These are phyloP conservation scores for Rhodosporidiobolus odoratus DNA, from an alignment of 768 basidiomycete species.

Conservation along the genomic window DNA sequence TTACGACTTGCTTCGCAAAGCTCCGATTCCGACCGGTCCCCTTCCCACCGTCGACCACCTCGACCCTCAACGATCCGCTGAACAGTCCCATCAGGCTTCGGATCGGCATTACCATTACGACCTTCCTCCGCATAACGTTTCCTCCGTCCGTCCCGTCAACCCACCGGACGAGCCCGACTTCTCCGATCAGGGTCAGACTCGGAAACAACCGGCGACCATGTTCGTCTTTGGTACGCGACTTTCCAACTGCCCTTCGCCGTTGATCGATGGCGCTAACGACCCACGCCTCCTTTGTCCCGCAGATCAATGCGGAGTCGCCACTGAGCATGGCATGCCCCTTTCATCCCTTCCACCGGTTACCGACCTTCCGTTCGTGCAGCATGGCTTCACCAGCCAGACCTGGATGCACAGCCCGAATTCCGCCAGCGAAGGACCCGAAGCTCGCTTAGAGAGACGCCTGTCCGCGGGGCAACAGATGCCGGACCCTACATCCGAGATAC, in stretches of 20 bases:
- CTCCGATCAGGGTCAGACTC: neutral
- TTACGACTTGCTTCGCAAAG: neutral
- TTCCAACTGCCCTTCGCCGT: neutral
- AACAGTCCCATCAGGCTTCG: neutral
- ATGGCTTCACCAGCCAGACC: slow-evolving; percentile 1
- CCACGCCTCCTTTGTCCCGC: too few species aligned
- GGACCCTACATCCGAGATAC: too few species aligned
- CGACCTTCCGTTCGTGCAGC: slow-evolving; percentile 1
- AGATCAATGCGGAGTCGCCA: slow-evolving; percentile 18
- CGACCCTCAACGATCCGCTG: neutral
- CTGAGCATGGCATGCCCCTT: slow-evolving; percentile 4
- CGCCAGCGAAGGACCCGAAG: neutral
- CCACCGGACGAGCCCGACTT: neutral
- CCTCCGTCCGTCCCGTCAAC: neutral
- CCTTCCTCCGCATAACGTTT: neutral
- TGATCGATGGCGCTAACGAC: neutral
- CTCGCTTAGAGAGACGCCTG: neutral
- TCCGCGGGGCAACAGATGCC: neutral
- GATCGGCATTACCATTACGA: neutral
- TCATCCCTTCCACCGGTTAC: neutral
- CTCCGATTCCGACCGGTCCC: neutral
- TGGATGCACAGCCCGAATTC: slow-evolving; percentile 3
- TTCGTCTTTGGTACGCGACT: slow-evolving; percentile 21
- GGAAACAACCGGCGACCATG: too few species aligned
- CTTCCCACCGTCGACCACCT: neutral